Base-by-base conservation (phyloP, 2,329 filamentous ascomycete genomes). In the Aspergillus nomiae region DNA sequence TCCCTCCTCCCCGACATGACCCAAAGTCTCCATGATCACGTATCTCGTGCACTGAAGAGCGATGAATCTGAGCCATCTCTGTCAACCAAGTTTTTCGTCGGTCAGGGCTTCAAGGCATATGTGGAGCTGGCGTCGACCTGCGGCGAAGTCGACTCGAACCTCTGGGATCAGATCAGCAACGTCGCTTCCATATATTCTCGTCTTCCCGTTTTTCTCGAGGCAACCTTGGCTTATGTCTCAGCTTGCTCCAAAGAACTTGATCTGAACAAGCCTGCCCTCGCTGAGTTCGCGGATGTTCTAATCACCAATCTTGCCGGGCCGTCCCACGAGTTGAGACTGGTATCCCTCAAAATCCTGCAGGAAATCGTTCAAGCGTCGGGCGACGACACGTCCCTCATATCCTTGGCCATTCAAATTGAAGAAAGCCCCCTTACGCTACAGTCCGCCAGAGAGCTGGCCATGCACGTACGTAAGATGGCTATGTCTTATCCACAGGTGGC, bases 391-490 rank as follows among this genome's bases (percentile, higher is more conserved):
- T 71, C 71, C 6, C 74, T 76, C 28, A 67, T 83, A 26, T 69
- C 83, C 6, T 84, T 88, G 8, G 94, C 96, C 79, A 84, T 94
- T 19, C 86, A 92, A 65, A 88, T 94, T 19, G 94, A 98, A 75
- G 86, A 92, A 65, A 92, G 89, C 7, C 89, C 92, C 0, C 79
- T 96, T n/a, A 87, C 86, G 54, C 82, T 97, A 4, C 87, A 94
- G 61, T 92, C 90, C 56, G 86, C 88, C 57, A 87, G 95, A 61
- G 87, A 87, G 21, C 87, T 97, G 38, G 90, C 92, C 2, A 96
- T 97, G 86, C 89, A 94, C 65, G 85, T 97, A 59, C 90, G 94
- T 54, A 93, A 92, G 71, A 84, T 97, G 50, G 89, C 85, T 2
- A 79, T 84, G 19, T 75, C 83, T 24, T 96, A 95, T 73, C 78